These are phyloP conservation scores for Chondrostereum purpureum DNA, from an alignment of 1,284 basidiomycete species.

Conservation along the genomic window DNA sequence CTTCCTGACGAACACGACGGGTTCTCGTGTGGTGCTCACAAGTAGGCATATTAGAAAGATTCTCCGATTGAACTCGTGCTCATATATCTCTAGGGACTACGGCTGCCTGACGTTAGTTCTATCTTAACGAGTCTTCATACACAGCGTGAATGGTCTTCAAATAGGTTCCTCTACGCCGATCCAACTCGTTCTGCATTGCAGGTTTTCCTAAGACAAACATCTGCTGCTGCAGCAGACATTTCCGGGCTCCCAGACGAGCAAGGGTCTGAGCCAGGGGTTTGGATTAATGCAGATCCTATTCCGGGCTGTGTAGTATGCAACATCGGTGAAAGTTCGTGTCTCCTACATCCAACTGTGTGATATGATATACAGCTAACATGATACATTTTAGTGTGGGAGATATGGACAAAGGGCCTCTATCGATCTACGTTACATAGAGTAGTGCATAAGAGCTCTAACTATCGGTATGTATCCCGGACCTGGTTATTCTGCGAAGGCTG, in stretches of 20 bases:
- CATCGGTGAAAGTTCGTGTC: constrained; percentile 69
- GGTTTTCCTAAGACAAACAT: constrained; percentile 58
- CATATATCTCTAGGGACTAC: constrained; percentile 54
- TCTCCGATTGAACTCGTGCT: background rate
- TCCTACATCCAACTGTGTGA: background rate
- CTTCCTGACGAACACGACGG: constrained; percentile 73
- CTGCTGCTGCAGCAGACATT: constrained; percentile 27
- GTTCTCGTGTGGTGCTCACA: constrained; percentile 81
- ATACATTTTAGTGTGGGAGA: constrained; percentile 79
- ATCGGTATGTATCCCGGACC: constrained; percentile 41
- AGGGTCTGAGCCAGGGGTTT: constrained; percentile 51
- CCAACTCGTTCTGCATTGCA: constrained; percentile 73
- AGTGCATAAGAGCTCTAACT: constrained; percentile 64
- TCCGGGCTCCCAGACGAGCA: constrained; percentile 41
- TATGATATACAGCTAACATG: background rate
- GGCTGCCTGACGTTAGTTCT: constrained; percentile 72
- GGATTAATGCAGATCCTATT: constrained; percentile 77
- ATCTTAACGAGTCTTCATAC: background rate
- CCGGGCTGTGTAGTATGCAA: constrained; percentile 77
- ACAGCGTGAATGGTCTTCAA: constrained; percentile 9
- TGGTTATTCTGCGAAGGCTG: constrained; percentile 8
- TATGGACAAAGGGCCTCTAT: constrained; percentile 79
- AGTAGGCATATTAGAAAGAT: no score
- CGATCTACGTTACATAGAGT: constrained; percentile 71
- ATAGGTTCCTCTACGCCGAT: constrained; percentile 74